Percentiles rank a stretch among this genome's conserved stretches.
Conservation (phyloP, 2,329 filamentous ascomycete genomes). For the Aschersonia sp. region DNA sequence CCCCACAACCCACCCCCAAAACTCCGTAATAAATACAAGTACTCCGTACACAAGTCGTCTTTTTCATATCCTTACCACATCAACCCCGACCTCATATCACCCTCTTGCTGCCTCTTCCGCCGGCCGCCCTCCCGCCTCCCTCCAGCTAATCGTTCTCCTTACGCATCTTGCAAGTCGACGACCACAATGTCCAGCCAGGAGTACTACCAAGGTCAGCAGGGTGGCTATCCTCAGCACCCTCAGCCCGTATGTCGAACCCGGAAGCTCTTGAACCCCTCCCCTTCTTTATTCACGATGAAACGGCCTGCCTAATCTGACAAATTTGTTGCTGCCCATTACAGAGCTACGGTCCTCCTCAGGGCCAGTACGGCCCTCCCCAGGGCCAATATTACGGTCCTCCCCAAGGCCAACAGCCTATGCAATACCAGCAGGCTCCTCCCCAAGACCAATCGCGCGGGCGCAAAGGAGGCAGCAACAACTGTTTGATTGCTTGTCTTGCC, state of each 20-base stretch:
- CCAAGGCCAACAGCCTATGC: conserved; percentile 25
- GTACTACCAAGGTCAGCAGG: conserved; percentile 21
- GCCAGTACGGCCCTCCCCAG: conserved; percentile 18
- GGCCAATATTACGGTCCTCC: conserved; percentile 16
- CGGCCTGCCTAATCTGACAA: background rate
- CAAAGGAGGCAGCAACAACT: conserved; percentile 22
- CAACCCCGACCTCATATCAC: background rate
- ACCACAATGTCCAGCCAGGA: conserved; percentile 24
- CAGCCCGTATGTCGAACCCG: conserved; percentile 19
- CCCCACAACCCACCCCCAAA: too few relatives aligned
- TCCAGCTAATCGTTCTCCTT: too few relatives aligned
- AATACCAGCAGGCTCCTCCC: conserved; percentile 25
- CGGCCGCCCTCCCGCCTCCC: too few relatives aligned
- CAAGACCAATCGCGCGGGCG: conserved; percentile 13
- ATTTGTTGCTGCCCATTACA: background rate
- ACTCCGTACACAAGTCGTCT: too few relatives aligned
- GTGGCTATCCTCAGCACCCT: conserved; percentile 24
- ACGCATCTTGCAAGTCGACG: background rate
- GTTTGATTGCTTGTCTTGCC: conserved; percentile 31
- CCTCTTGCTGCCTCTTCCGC: background rate
- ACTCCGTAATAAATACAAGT: too few relatives aligned
- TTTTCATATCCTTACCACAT: background rate
- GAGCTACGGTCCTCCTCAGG: conserved; percentile 17
- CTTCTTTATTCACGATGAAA: background rate
- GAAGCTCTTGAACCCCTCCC: background rate